A percentile compares a stretch with the other conserved stretches of the same genome.
Conservation (phyloP, 2,329 filamentous ascomycete species). For the Sphaerostilbella broomeana region DNA sequence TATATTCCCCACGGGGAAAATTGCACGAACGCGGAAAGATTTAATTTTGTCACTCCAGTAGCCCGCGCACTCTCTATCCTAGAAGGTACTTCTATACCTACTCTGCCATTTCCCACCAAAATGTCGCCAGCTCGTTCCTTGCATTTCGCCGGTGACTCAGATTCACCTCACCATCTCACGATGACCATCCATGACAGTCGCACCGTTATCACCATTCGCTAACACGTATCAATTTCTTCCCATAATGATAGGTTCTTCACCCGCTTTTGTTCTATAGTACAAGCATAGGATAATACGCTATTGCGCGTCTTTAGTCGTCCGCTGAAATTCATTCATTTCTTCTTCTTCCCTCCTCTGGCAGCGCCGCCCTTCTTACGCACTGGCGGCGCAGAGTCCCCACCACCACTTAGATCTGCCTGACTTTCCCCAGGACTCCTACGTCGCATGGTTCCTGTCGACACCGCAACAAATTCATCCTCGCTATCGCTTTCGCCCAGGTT, state of each 20-base stretch:
- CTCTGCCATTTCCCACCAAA: not conserved
- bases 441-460: constrained; percentile 74
- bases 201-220: no score
- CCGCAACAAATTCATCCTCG: constrained; percentile 74
- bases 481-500: constrained; percentile 91
- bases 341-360: constrained; percentile 37
- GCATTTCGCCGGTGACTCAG: constrained; percentile 18
- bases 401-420: constrained; percentile 44
- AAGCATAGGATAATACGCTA: no score
- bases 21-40: no score
- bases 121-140: constrained; percentile 3
- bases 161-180: constrained; percentile 7
- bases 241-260: no score
- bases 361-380: constrained; percentile 33
- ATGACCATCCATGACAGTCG: no score
- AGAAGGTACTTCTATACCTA: not conserved
- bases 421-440: constrained; percentile 74
- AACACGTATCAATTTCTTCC: no score
- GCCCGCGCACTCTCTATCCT: not conserved
- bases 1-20: no score
- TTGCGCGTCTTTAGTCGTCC: no score
- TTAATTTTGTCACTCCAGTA: constrained; percentile 5
- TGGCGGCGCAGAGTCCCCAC: constrained; percentile 44
- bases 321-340: constrained; percentile 8
- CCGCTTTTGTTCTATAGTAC: no score